Evolutionary conservation across 495 filamentous ascomycete species (phyloP), one percentile per base, ranked within the genome.

Genomic region (Daldinia childiae): DNA sequence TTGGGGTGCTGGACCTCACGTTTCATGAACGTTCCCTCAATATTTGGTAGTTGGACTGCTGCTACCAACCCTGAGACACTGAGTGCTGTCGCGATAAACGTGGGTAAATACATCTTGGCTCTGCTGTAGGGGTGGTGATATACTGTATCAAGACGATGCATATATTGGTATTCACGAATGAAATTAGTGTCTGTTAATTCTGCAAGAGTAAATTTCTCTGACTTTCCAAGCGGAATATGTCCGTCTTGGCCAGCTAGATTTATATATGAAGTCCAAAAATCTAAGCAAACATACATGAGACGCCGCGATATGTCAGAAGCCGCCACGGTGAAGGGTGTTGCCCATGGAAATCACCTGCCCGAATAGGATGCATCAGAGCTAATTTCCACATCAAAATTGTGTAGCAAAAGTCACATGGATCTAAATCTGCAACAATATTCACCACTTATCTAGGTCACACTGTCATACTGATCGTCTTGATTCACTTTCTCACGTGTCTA

Each of bases 1-100:
- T 65, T 64, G 7, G 60, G 12, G n/a, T 68, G 54, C 48, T 62
- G 36, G 48, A 68, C 45, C 19, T 68, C 52, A 50, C 38, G 54
- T 11, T 60, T 39, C 5, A 45, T 21, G 8, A 64, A 68, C 14
- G 55, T 24, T 2, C 60, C 64, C 4, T 48, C 43, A 14, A 64
- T 2, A 26, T n/a, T 36, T 0, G 55, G 60, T 56, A 68, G 48
- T 14, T 14, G 56, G 6, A 52, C 39, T 27, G 64, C 55, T 29
- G 30, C 1, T 8, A 32, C 64, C 0, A 52, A 34, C 11, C 45
- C 38, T 12, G 24, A 30, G 43, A 32, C 19, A 17, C 15, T 11
- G 39, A 60, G 27, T 0, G 58, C 9, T 19, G 21, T 30, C 3
- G 26, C 11, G 15, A 29, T 32, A 48, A 41, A 56, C 19, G 6